Conservation (phyloP, 805 yeast species). For the Nakazawaea populi region DNA sequence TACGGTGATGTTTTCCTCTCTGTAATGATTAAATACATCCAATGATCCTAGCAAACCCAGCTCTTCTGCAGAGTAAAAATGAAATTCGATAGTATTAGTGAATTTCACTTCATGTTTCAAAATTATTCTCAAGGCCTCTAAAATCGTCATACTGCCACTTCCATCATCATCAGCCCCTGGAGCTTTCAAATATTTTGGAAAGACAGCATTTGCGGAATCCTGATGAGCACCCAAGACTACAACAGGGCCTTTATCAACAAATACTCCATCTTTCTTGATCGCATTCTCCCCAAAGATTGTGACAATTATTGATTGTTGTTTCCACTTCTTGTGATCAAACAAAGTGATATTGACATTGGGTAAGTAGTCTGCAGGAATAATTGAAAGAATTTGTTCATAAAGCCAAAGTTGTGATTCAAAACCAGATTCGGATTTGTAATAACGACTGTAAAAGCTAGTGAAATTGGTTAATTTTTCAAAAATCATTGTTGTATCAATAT, state of each 20-base stretch:
- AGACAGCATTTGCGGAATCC: conserved; percentile 71
- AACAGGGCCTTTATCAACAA: conserved; percentile 24
- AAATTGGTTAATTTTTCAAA: conserved; percentile 52
- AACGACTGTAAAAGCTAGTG: conserved; percentile 69
- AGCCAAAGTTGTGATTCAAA: conserved; percentile 69
- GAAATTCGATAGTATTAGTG: conserved; percentile 79
- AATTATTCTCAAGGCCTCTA: conserved; percentile 70
- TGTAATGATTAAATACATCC: conserved; percentile 62
- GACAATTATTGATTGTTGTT: conserved; percentile 71
- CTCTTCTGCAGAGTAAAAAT: conserved; percentile 94
- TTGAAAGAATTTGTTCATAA: conserved; percentile 33
- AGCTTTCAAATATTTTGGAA: conserved; percentile 64
- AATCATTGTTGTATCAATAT: conserved; percentile 43
- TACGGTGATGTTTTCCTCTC: conserved; percentile 41
- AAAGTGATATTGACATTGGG: conserved; percentile 33
- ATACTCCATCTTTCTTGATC: conserved; percentile 25
- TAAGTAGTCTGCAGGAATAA: conserved; percentile 20
- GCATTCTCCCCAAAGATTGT: conserved; percentile 44
- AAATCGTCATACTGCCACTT: conserved; percentile 73
- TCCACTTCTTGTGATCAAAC: conserved; percentile 65
- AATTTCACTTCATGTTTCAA: conserved; percentile 18
- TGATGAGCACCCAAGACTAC: conserved; percentile 87
- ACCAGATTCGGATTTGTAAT: conserved; percentile 71
- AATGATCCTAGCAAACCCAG: conserved; percentile 84
- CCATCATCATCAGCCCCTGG: conserved; percentile 98